Evolutionary conservation across 306 rosid species (phyloP), one percentile per base, ranked within the genome.

Genomic region (Sesbania bispinosa): DNA sequence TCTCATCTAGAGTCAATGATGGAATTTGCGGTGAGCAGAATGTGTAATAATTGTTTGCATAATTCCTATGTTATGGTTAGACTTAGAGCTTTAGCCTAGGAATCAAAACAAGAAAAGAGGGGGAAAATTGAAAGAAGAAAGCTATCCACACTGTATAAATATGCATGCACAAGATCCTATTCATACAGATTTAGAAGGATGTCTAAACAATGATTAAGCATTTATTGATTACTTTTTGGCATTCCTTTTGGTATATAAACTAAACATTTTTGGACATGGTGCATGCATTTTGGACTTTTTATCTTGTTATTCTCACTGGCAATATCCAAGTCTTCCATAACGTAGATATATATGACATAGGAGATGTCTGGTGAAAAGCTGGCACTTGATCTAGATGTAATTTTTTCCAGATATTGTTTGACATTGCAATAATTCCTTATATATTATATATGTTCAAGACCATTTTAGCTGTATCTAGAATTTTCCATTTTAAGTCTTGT

Each of bases 1-100:
- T 77, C 79, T 95, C 99, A 5, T 95, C 99, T 10, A 79, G 96
- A 79, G 99, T 95, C 77, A 91, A 91, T 73, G 99, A 95, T 81
- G 97, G 96, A 48, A 86, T 91, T 27, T 95, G 99, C 29, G 99
- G 99, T 94, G 74, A 82, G 96, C 69, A 2, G 11, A 9, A 43
- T 58, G 10, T 36, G 36, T 63, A 41, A 10, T 38, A 4, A 47
- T 23, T 66, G 55, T 47, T 35, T 55, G 53, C 48, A 9, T n/a
- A 14, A 43, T 42, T 58, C 48, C 4, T 59, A 4, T 62, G 42
- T 6, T 10, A 0, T 41, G 4, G 21, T 50, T 76, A 39, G 15
- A 48, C 1, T 64, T 10, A 13, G 16, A 64, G 70, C 23, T 66
- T 71, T 18, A 29, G 68, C 69, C 11, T 11, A n/a, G 50, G 24